phyloP scores from a whole-genome alignment of 345 rosid genomes.

The Excoecaria cochinchinensis region DNA sequence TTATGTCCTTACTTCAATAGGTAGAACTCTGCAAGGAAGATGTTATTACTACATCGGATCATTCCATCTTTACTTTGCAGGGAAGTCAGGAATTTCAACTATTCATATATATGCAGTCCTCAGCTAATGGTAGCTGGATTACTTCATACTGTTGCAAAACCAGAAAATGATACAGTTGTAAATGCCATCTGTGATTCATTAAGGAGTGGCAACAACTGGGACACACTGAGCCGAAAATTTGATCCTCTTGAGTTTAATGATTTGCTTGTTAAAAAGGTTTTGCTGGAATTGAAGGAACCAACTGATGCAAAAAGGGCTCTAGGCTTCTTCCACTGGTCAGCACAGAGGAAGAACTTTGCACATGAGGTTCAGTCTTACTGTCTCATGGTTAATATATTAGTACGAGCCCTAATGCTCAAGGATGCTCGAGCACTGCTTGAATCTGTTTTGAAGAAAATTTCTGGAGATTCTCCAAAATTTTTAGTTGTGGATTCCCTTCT shows the following conservation, averaged over 20 bases:
- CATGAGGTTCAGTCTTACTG: constrained; percentile 55
- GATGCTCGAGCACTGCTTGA: constrained; percentile 70
- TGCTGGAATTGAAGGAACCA: constrained; percentile 64
- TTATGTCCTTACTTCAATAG: not conserved
- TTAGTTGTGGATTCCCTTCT: constrained; percentile 51
- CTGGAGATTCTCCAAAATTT: constrained; percentile 21
- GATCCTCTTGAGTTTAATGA: constrained; percentile 34
- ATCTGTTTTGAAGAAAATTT: constrained; percentile 43
- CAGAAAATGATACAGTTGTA: constrained; percentile 1
- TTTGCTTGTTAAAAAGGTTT: constrained; percentile 41
- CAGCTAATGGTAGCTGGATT: constrained; percentile 4
- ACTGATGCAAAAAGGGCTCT: constrained; percentile 61
- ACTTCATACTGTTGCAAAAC: constrained; percentile 8
- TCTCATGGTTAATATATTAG: constrained; percentile 54
- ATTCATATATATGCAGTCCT: constrained; percentile 8
- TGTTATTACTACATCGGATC: constrained; percentile 10
- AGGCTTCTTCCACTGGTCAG: constrained; percentile 78
- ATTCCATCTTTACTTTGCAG: constrained; percentile 5
- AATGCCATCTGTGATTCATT: constrained; percentile 21
- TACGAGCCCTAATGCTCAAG: constrained; percentile 44
- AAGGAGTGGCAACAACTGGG: constrained; percentile 52
- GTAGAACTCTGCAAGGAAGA: not conserved
- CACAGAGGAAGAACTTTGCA: constrained; percentile 38
- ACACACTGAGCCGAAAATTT: constrained; percentile 45
- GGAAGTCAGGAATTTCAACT: not conserved